These are phyloP conservation scores for Trichoderma citrinoviride DNA, from an alignment of 2,329 filamentous ascomycete genomes.

Conservation along the genomic window DNA sequence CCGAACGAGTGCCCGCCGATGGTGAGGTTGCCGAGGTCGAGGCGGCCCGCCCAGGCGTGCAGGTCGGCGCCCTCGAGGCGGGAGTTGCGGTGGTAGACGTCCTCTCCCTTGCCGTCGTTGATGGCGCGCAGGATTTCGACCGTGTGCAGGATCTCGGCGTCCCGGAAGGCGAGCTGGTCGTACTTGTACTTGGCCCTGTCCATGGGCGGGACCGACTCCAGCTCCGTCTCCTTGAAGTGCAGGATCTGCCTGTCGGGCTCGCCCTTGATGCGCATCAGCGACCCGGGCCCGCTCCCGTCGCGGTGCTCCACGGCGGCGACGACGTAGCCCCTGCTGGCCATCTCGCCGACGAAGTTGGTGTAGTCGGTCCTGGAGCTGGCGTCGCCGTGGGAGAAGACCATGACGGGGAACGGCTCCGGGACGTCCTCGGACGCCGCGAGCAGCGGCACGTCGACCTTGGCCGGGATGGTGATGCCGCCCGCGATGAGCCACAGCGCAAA, in stretches of 20 bases:
- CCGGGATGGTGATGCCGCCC: conserved; percentile 47
- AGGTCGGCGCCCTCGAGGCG: conserved; percentile 48
- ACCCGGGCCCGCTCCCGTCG: conserved; percentile 50
- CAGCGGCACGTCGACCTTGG: conserved; percentile 46
- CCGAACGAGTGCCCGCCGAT: conserved; percentile 65
- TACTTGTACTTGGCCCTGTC: conserved; percentile 41
- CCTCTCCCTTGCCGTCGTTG: conserved; percentile 39
- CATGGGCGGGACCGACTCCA: conserved; percentile 34
- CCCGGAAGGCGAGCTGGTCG: conserved; percentile 49
- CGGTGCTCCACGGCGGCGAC: conserved; percentile 52
- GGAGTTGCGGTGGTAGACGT: conserved; percentile 42
- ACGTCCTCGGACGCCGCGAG: conserved; percentile 25
- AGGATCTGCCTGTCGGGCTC: conserved; percentile 33
- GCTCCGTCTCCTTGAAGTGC: conserved; percentile 38
- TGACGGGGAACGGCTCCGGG: conserved; percentile 38
- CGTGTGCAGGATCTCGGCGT: conserved; percentile 49
- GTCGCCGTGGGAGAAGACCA: conserved; percentile 54
- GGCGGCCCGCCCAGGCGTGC: conserved; percentile 49
- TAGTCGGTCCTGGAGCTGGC: conserved; percentile 51
- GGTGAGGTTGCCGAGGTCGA: conserved; percentile 54
- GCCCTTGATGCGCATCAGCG: conserved; percentile 37
- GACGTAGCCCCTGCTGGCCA: conserved; percentile 49
- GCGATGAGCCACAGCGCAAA: conserved; percentile 42
- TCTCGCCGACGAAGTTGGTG: conserved; percentile 49
- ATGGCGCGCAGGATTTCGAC: conserved; percentile 42